These are phyloP conservation scores for Amphicarpaea edgeworthii DNA, from an alignment of 306 rosid genomes.

Conservation along the genomic window DNA sequence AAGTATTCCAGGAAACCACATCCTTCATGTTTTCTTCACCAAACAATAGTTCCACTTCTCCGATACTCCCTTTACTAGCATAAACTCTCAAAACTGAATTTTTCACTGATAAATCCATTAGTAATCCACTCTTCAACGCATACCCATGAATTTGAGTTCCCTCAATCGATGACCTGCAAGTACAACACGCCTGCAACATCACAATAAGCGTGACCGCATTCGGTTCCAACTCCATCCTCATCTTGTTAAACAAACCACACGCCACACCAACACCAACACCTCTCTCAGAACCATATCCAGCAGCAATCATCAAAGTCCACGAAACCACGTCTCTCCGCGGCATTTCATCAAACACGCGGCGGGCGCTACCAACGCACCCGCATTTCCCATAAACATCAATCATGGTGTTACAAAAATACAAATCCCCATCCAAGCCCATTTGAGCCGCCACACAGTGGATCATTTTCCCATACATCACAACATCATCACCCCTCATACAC, in stretches of 20 bases:
- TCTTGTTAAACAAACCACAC: constrained; percentile 47
- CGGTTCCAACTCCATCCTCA: constrained; percentile 57
- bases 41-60: constrained; percentile 55
- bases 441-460: constrained; percentile 57
- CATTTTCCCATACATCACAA: constrained; percentile 50
- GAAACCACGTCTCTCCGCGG: constrained; percentile 57
- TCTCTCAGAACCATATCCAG: constrained; percentile 50
- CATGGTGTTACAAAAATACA: constrained; percentile 66
- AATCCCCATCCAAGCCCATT: constrained; percentile 58
- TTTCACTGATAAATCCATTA: constrained; percentile 49
- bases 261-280: constrained; percentile 33
- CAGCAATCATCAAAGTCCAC: constrained; percentile 63
- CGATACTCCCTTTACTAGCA: constrained; percentile 38
- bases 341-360: constrained; percentile 56
- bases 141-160: constrained; percentile 60
- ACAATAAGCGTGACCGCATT: constrained; percentile 59
- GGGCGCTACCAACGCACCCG: constrained; percentile 34
- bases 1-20: constrained; percentile 59
- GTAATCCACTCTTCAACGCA: constrained; percentile 57
- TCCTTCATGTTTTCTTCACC: constrained; percentile 49
- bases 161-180: constrained; percentile 8
- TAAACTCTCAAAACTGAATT: constrained; percentile 63
- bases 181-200: constrained; percentile 59
- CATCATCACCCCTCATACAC: constrained; percentile 25
- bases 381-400: constrained; percentile 58